These are phyloP conservation scores for Cicer pinnatifidum DNA, from an alignment of 306 rosid species.

Conservation along the genomic window DNA sequence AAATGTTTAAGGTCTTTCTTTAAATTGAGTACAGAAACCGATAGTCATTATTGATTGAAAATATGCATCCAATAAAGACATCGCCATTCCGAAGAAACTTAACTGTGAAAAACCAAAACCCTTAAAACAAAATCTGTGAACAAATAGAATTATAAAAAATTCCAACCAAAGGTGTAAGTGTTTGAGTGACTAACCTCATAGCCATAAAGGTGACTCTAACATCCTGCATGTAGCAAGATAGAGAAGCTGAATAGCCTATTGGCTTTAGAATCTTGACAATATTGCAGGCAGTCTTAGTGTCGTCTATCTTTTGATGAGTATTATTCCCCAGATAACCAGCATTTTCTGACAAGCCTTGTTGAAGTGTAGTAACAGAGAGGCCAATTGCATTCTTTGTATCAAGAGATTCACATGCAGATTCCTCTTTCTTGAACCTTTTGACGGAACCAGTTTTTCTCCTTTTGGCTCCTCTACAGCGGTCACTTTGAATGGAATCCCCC, in stretches of 20 bases:
- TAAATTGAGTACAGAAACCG: neutral
- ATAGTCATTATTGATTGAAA: constrained; percentile 18
- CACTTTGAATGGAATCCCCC: constrained; percentile 44
- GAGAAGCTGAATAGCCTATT: constrained; percentile 69
- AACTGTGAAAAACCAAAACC: constrained; percentile 1
- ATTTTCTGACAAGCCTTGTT: constrained; percentile 40
- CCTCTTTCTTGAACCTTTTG: constrained; percentile 75
- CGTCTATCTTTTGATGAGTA: constrained; percentile 47
- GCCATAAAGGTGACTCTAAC: constrained; percentile 71
- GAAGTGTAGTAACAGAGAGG: constrained; percentile 44
- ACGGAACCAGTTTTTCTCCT: constrained; percentile 87
- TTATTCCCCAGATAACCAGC: constrained; percentile 51
- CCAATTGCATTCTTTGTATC: constrained; percentile 50
- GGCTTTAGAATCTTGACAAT: constrained; percentile 84
- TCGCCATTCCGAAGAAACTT: constrained; percentile 14
- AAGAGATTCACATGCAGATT: constrained; percentile 45
- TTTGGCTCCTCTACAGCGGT: constrained; percentile 76
- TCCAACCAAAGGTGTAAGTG: constrained; percentile 8
- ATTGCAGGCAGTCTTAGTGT: constrained; percentile 46
- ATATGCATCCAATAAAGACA: constrained; percentile 24
- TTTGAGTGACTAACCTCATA: constrained; percentile 64
- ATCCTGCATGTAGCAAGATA: constrained; percentile 61
- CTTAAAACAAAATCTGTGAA: constrained; percentile 19
- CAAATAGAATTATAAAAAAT: neutral
- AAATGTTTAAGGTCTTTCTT: constrained; percentile 11